These are phyloP conservation scores for Rhinocladiella mackenziei DNA, from an alignment of 2,329 filamentous ascomycete species.

Conservation along the genomic window DNA sequence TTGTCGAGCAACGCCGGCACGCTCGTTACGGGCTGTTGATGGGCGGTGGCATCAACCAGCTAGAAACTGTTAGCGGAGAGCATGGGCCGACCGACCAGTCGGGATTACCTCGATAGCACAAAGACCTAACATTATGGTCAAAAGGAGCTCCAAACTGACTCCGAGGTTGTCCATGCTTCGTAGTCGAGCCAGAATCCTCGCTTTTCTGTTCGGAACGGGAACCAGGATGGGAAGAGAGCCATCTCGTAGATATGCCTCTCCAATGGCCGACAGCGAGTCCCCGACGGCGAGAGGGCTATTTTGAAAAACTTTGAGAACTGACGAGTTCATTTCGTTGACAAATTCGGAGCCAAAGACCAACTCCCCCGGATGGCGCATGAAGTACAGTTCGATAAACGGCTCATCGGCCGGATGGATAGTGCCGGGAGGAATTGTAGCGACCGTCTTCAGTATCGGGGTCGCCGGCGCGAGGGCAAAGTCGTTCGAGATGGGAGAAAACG, in stretches of 20 bases:
- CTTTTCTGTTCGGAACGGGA: conserved; percentile 31
- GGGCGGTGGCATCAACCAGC: conserved; percentile 29
- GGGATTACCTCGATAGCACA: conserved; percentile 33
- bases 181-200: conserved; percentile 32
- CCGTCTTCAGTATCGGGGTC: background rate
- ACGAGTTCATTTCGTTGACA: conserved; percentile 35
- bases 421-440: conserved; percentile 28
- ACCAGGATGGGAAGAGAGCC: conserved; percentile 18
- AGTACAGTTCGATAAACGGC: conserved; percentile 33
- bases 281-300: conserved; percentile 31
- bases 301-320: conserved; percentile 33
- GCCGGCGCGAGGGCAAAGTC: too few relatives aligned
- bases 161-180: conserved; percentile 27
- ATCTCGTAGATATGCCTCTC: conserved; percentile 31
- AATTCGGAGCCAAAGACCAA: conserved; percentile 34
- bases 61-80: conserved; percentile 8
- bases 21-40: conserved; percentile 27
- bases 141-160: conserved; percentile 31
- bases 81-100: conserved; percentile 1
- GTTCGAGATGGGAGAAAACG: background rate
- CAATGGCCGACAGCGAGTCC: conserved; percentile 33
- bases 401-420: conserved; percentile 31
- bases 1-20: conserved; percentile 23
- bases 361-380: conserved; percentile 33
- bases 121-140: conserved; percentile 32